These are phyloP conservation scores for Apiotrichum laibachii DNA, from an alignment of 1,284 basidiomycete species.

Conservation along the genomic window DNA sequence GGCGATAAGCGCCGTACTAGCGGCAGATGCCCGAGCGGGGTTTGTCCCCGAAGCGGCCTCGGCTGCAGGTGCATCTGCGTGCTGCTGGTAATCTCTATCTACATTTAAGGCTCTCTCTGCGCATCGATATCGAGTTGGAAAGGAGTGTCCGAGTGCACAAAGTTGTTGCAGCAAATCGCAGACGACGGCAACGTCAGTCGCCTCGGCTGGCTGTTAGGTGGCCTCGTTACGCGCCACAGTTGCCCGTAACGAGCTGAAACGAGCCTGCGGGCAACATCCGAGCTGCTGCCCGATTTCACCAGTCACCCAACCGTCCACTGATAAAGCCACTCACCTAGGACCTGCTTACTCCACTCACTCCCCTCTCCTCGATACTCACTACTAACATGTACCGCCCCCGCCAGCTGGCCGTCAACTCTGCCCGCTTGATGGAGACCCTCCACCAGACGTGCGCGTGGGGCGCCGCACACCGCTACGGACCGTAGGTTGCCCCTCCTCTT, in stretches of 20 bases:
- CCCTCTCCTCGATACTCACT: not conserved
- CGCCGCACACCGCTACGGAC: constrained; percentile 4
- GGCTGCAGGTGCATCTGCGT: too few relatives aligned
- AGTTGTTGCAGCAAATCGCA: too few relatives aligned
- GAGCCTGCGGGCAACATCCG: not conserved
- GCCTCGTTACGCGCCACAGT: not conserved
- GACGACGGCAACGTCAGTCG: too few relatives aligned
- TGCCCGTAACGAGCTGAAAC: not conserved
- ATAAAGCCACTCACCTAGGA: not conserved
- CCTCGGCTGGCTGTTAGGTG: too few relatives aligned
- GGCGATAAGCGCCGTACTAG: too few relatives aligned
- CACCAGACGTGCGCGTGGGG: constrained; percentile 37
- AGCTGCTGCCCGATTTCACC: not conserved
- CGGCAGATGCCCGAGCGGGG: too few relatives aligned
- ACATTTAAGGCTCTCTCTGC: too few relatives aligned
- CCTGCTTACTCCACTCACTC: not conserved
- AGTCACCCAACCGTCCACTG: not conserved
- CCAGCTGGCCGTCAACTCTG: constrained; percentile 21
- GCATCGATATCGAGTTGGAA: too few relatives aligned
- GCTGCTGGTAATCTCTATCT: too few relatives aligned
- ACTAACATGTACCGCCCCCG: constrained; percentile 7
- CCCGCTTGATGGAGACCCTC: constrained; percentile 32
- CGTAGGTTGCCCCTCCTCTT: not conserved
- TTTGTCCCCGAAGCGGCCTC: too few relatives aligned
- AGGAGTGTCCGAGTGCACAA: too few relatives aligned